Percentiles rank a stretch among this genome's conserved stretches.
phyloP scores from a whole-genome alignment of 225 moss, liverwort and hornwort genomes.

The Lunularia cruciata region DNA sequence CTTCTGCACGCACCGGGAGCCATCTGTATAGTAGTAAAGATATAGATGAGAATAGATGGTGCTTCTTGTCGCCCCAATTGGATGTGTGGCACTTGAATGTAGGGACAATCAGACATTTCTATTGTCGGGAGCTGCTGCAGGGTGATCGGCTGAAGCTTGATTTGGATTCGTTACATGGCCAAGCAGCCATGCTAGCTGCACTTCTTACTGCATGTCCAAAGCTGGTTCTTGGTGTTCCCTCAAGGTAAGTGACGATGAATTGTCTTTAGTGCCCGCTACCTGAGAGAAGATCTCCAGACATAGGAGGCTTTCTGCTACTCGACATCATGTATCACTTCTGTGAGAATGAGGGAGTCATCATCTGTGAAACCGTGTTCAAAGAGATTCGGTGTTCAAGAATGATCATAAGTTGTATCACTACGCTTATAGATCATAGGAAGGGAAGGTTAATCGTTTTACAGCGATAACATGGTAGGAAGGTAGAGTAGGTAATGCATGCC shows the following conservation, averaged over 20 bases:
- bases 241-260: slow-evolving; percentile 59
- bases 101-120: slow-evolving; percentile 89
- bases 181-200: slow-evolving; percentile 97
- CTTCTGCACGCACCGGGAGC: neutral
- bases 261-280: too few species aligned
- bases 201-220: slow-evolving; percentile 87
- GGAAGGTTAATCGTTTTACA: too few species aligned
- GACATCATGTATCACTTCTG: too few species aligned
- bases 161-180: slow-evolving; percentile 97
- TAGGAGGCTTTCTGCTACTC: too few species aligned
- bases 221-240: slow-evolving; percentile 93
- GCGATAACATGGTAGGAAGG: too few species aligned
- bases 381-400: too few species aligned
- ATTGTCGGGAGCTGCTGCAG: slow-evolving; percentile 98
- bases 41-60: slow-evolving; percentile 33
- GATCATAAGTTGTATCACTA: too few species aligned
- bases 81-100: slow-evolving; percentile 83
- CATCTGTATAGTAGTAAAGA: neutral
- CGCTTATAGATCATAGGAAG: too few species aligned
- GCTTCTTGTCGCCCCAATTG: slow-evolving; percentile 68
- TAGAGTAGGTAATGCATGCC: neutral
- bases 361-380: too few species aligned
- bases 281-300: too few species aligned
- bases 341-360: too few species aligned
- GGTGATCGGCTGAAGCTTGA: slow-evolving; percentile 97